A percentile compares a stretch with the other conserved stretches of the same genome.
Conservation (phyloP, 306 rosid genomes). For the Heteromeles arbutifolia region DNA sequence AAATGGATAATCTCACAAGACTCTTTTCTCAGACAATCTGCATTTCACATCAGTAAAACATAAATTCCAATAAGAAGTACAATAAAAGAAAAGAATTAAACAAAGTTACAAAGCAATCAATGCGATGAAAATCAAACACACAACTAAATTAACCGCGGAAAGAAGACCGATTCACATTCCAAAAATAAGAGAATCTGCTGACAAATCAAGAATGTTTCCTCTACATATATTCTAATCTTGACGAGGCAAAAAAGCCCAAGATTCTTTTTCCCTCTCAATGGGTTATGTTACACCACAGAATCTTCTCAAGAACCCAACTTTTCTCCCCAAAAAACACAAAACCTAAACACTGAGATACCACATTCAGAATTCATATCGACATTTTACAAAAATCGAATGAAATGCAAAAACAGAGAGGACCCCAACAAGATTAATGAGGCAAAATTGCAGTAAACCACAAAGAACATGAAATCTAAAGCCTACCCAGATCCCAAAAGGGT, state of each 20-base stretch:
- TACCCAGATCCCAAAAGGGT: background rate
- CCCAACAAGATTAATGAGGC: background rate
- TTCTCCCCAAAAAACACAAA: background rate
- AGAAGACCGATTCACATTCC: constrained; percentile 1
- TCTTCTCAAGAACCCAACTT: background rate
- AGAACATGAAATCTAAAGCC: background rate
- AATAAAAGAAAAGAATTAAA: background rate
- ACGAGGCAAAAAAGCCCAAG: constrained; percentile 31
- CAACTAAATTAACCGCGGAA: background rate
- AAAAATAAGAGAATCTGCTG: constrained; percentile 9
- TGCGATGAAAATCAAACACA: constrained; percentile 18
- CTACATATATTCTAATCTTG: constrained; percentile 24
- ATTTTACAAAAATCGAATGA: background rate
- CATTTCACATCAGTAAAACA: background rate
- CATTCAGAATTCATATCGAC: background rate
- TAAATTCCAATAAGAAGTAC: background rate
- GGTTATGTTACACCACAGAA: background rate
- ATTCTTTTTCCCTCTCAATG: constrained; percentile 21
- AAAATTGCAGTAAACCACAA: background rate
- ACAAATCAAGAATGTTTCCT: constrained; percentile 4
- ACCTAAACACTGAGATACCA: background rate
- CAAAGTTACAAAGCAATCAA: constrained; percentile 2
- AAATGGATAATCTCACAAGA: constrained; percentile 23
- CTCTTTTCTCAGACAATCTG: constrained; percentile 18
- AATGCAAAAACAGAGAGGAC: background rate